Evolutionary conservation across 805 yeast species (phyloP), one percentile per base, ranked within the genome.

Genomic region (Kregervanrija pseudodelftensis): DNA sequence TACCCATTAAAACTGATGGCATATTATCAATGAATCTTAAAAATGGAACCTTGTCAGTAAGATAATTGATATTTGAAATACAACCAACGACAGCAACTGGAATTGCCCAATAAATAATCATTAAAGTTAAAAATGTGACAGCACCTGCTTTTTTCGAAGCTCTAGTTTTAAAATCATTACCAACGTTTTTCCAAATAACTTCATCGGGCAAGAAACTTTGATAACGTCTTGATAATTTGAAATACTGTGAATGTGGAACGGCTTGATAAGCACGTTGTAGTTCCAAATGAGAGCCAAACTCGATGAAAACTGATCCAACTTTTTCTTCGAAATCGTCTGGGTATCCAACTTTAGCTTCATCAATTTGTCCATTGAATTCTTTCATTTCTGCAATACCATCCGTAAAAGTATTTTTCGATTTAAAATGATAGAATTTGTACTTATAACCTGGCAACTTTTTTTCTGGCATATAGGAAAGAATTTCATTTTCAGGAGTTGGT

Each of bases 41-140:
- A 71, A 86, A 93, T 8, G 71, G 87, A 30, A 91, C 76, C 51
- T 76, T 79, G 33, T 74, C 69, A 34, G 85, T 86, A 59, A 89
- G 71, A 58, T 74, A 82, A 52, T 82, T 79, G 54, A 91, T 76
- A 65, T 91, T 93, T 17, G 98, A 91, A 51, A 93, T 82, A 55
- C 80, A 76, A 77, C 98, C 98, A 42, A 91, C 96, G 57, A 88
- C 89, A n/a, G 97, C 95, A 35, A 91, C 97, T 9, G 99, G 99
- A 55, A 91, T 80, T 37, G 95, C 82, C 98, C 98, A 91, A 67
- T 89, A 88, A 40, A 91, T 77, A 49, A 91, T 79, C 64, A 82
- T 68, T 47, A 77, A 56, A 22, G 85, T 78, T 57, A 85, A 70
- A 41, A 88, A 67, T 12, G 85, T 70, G 44, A 70, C 72, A 1